phyloP scores from a whole-genome alignment of 805 yeast genomes.

The Wickerhamomyces kurtzmanii region DNA sequence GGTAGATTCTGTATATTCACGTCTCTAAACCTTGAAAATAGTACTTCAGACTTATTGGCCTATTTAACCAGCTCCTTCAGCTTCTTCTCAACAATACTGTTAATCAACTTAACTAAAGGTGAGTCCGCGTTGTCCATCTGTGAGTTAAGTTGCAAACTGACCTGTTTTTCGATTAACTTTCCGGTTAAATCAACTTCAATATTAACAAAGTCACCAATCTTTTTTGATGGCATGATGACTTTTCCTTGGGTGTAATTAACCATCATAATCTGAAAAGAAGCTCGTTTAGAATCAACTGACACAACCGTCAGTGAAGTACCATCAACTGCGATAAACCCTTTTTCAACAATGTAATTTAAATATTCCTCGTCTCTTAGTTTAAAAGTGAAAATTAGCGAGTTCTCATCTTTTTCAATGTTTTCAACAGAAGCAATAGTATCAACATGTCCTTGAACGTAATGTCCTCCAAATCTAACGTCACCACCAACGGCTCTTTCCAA shows the following conservation, averaged over 20 bases:
- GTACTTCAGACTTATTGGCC: too few species aligned
- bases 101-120: slow-evolving; percentile 38
- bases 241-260: slow-evolving; percentile 81
- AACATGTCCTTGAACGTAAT: slow-evolving; percentile 95
- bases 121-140: slow-evolving; percentile 41
- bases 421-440: slow-evolving; percentile 76
- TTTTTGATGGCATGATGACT: slow-evolving; percentile 64
- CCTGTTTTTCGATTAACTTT: slow-evolving; percentile 83
- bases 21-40: too few species aligned
- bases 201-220: slow-evolving; percentile 59
- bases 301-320: slow-evolving; percentile 92
- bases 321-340: slow-evolving; percentile 89
- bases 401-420: slow-evolving; percentile 47
- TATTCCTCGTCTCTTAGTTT: slow-evolving; percentile 52
- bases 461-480: slow-evolving; percentile 90
- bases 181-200: slow-evolving; percentile 95
- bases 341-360: slow-evolving; percentile 74
- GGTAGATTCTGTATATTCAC: too few species aligned
- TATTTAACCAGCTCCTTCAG: slow-evolving; percentile 12
- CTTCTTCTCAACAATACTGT: slow-evolving; percentile 34
- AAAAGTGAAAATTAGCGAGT: slow-evolving; percentile 71
- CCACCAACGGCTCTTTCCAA: slow-evolving; percentile 84
- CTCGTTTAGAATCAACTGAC: slow-evolving; percentile 48
- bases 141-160: slow-evolving; percentile 42
- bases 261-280: slow-evolving; percentile 77